Conservation (phyloP, 495 filamentous ascomycete species). For the Zalerion maritima region DNA sequence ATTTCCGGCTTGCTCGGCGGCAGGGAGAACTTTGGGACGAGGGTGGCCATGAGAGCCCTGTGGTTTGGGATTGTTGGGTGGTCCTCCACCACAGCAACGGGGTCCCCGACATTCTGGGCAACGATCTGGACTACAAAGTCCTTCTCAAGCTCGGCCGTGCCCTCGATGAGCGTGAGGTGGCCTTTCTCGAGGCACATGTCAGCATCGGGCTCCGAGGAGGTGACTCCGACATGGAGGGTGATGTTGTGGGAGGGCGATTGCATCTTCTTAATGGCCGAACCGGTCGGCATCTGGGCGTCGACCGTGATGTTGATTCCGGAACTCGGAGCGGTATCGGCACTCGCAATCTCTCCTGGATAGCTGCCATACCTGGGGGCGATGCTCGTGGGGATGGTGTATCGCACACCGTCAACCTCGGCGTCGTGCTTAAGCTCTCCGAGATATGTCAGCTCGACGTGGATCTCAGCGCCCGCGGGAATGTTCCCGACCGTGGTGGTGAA, state of each 20-base stretch:
- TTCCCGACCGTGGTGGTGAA: conserved; percentile 53
- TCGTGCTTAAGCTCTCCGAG: conserved; percentile 55
- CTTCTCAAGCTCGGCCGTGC: conserved; percentile 27
- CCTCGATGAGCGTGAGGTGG: conserved; percentile 43
- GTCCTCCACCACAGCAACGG: conserved; percentile 46
- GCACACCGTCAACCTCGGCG: conserved; percentile 42
- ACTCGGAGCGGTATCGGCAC: conserved; percentile 6
- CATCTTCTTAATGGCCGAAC: conserved; percentile 39
- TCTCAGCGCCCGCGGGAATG: conserved; percentile 35
- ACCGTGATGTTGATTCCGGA: conserved; percentile 43
- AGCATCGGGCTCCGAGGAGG: conserved; percentile 26
- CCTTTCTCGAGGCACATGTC: conserved; percentile 38
- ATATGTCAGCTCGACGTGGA: conserved; percentile 46
- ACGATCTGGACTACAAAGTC: conserved; percentile 43
- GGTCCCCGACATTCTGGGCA: conserved; percentile 37
- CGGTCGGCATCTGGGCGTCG: conserved; percentile 41
- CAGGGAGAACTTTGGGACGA: conserved; percentile 51
- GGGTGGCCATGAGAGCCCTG: conserved; percentile 47
- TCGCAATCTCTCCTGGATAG: conserved; percentile 17
- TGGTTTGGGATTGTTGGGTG: conserved; percentile 46
- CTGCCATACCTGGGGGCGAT: conserved; percentile 51
- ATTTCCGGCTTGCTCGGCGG: conserved; percentile 42
- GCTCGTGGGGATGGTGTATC: conserved; percentile 47
- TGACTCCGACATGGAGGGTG: conserved; percentile 43
- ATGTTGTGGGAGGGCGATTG: conserved; percentile 56